Evolutionary conservation across 2,329 filamentous ascomycete species (phyloP).

Genomic region (Beauveria medogensis): DNA sequence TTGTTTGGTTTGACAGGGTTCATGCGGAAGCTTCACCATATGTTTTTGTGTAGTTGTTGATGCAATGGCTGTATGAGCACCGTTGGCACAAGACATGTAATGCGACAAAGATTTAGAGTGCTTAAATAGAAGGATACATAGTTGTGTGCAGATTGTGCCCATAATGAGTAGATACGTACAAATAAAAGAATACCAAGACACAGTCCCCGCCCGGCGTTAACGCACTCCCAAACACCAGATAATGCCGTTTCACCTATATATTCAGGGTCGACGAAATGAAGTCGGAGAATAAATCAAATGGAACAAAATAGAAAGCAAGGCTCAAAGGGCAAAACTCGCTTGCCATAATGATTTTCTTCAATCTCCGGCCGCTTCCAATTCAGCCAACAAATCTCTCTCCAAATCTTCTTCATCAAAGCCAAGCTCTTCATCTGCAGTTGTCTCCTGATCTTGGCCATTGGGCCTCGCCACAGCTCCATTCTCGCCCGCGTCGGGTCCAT

Average conservation of each 20-base stretch:
- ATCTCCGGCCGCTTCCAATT: conserved; percentile 39
- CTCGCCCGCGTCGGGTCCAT: conserved; percentile 13
- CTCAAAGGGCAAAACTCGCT: background rate
- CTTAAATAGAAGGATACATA: background rate
- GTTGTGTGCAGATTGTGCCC: background rate
- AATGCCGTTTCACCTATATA: conserved; percentile 7
- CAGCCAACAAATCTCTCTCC: conserved; percentile 56
- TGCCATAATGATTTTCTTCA: background rate
- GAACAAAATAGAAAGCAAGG: background rate
- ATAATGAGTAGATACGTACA: background rate
- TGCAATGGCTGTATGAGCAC: background rate
- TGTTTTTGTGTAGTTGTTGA: background rate
- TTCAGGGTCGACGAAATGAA: background rate
- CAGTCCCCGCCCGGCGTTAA: background rate
- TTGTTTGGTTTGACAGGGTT: conserved; percentile 4
- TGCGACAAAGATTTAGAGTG: background rate
- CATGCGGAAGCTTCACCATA: background rate
- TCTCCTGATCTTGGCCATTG: conserved; percentile 16
- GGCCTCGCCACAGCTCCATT: background rate
- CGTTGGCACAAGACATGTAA: background rate
- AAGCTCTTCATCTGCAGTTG: conserved; percentile 23
- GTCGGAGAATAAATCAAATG: background rate
- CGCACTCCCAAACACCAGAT: conserved; percentile 9
- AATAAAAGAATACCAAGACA: background rate
- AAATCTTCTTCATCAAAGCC: conserved; percentile 48